Percentiles rank a stretch among this genome's conserved stretches.
Evolutionary conservation across 2,329 filamentous ascomycete species (phyloP).

Genomic region (Macrophomina pseudophaseolina): DNA sequence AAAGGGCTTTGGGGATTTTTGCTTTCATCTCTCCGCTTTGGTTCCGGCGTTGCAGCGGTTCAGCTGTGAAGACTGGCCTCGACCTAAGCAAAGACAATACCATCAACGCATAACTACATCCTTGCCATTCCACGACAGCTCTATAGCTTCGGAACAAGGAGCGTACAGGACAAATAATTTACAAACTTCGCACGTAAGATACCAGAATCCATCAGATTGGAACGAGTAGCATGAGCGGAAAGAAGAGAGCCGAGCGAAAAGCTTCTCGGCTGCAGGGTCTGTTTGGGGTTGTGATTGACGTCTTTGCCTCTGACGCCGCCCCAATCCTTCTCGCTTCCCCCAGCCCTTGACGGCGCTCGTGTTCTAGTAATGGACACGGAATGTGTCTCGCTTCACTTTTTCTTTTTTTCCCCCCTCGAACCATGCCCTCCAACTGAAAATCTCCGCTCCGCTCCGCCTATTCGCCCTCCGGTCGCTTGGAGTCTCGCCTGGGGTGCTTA

Average conservation of each 20-base stretch:
- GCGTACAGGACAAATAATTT: not conserved
- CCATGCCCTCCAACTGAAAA: not conserved
- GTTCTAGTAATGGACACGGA: not conserved
- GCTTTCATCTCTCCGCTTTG: not conserved
- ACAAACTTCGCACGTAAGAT: constrained; percentile 5
- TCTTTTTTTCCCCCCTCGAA: not conserved
- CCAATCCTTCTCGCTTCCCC: constrained; percentile 6
- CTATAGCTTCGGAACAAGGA: constrained; percentile 9
- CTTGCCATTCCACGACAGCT: constrained; percentile 2
- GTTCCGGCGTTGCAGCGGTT: not conserved
- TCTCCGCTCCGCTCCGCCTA: constrained; percentile 13
- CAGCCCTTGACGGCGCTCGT: not conserved
- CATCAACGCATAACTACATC: constrained; percentile 8
- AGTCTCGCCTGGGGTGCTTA: too few relatives aligned
- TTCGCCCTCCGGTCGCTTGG: not conserved
- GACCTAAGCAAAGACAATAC: not conserved
- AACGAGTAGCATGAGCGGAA: not conserved
- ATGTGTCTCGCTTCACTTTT: constrained; percentile 21
- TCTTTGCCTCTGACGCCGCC: not conserved
- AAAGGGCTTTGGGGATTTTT: constrained; percentile 3
- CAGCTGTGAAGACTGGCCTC: not conserved
- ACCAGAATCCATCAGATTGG: constrained; percentile 20
- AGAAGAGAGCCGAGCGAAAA: not conserved
- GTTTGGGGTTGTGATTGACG: constrained; percentile 4
- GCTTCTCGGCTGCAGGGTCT: not conserved